Base-by-base conservation (phyloP, 345 rosid genomes). In the Sonneratia alba region DNA sequence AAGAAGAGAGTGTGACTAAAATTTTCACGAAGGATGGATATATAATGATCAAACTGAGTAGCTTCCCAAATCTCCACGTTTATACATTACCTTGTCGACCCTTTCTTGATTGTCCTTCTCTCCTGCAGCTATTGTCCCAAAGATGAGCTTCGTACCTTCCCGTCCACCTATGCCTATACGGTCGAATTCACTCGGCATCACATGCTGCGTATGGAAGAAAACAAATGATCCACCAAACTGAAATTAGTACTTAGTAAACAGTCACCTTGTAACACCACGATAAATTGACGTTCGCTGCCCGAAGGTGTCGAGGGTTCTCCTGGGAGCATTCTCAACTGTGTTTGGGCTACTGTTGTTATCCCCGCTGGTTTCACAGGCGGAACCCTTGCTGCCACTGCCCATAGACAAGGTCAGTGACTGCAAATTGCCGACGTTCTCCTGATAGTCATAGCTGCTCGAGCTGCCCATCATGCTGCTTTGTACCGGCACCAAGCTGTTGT, bases 121-220 rank as follows among this genome's bases (percentile, higher is more conserved):
- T 88, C 71, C 99, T 86, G 74, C 99, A 95, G 75, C 99, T 95
- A 79, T 92, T 95, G 72, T 95, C 99, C 99, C 99, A 95, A 42
- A 95, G 91, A 86, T 95, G 99, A 72, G 99, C 98, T 85, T 95
- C 99, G 71, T 95, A 95, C 79, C 99, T 79, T 77, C 99, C 99
- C 0, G 99, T 95, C 99, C 99, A 95, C 74, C 99, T 79, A 87
- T 95, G 99, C 82, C 99, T 95, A 67, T 69, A 75, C 62, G 66
- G 72, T 47, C 67, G 36, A 72, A 49, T 67, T 45, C 66, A 13
- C 1, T 27, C 7, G 38, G 36, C 19, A 34, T 62, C 37, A 36
- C 53, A 53, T 56, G 45, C 45, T 9, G 7, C 45, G 55, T 36
- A 51, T 47, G 22, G 1, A 69, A 10, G 47, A 16, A 43, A 0